These are phyloP conservation scores for Cercospora janseana DNA, from an alignment of 2,329 filamentous ascomycete species.

Conservation along the genomic window DNA sequence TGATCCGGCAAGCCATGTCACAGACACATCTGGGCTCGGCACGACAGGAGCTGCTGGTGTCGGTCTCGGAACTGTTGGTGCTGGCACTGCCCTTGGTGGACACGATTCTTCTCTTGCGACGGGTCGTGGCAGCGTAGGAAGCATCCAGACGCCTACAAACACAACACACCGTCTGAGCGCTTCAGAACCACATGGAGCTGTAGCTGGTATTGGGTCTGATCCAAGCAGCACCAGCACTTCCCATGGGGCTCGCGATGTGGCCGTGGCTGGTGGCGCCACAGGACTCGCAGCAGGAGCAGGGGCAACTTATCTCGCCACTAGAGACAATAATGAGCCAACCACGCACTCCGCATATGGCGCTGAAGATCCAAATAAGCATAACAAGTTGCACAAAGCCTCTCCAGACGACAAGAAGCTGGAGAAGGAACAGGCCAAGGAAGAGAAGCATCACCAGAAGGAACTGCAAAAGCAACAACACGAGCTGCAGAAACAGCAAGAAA, in stretches of 20 bases:
- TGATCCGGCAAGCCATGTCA: constrained; percentile 15
- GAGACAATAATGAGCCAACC: constrained; percentile 1
- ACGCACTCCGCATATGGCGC: constrained; percentile 21
- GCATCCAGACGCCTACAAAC: not conserved
- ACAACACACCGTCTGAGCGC: not conserved
- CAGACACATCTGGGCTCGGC: constrained; percentile 35
- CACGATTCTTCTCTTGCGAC: not conserved
- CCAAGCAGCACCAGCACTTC: not conserved
- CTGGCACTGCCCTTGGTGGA: not conserved
- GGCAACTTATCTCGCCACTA: constrained; percentile 17
- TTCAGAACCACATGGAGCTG: constrained; percentile 32
- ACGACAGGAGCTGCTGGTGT: not conserved
- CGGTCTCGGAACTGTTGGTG: not conserved
- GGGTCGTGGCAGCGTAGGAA: not conserved
- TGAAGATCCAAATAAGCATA: constrained; percentile 24
- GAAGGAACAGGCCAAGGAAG: constrained; percentile 25
- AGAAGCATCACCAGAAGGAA: constrained; percentile 19
- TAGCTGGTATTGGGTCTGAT: constrained; percentile 3
- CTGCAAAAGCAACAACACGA: constrained; percentile 26
- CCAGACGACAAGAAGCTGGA: constrained; percentile 25
- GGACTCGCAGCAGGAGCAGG: constrained; percentile 37
- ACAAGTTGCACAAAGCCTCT: constrained; percentile 20
- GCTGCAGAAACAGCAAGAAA: constrained; percentile 32
- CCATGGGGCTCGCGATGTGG: constrained; percentile 37
- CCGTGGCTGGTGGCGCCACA: constrained; percentile 35